Base-by-base conservation (phyloP, 129 eudicot genomes). In the Ambrosia trifida region DNA sequence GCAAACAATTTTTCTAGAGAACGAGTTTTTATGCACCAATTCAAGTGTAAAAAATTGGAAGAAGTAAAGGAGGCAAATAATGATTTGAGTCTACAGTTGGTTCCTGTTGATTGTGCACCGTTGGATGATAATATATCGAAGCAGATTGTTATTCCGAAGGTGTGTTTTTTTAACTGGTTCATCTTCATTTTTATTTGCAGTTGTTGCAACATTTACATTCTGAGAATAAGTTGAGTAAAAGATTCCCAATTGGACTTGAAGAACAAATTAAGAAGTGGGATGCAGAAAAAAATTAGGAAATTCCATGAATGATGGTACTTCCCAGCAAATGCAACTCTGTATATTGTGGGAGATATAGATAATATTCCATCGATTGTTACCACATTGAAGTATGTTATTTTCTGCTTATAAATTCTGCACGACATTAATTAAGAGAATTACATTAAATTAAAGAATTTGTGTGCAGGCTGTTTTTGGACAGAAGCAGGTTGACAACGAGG, bases 241-340 rank as follows among this genome's bases (percentile, higher is more conserved):
- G 99, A 84, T 95, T 95, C 76, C 99, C 99, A 17, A 95, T 95
- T 61, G 99, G 99, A 70, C 80, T 95, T 62, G 99, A 95, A 78
- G 96, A 95, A 63, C 99, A 95, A 78, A 95, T 95, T 56, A 95
- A 88, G 80, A 95, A 87, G 81, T 95, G 99, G 99, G 99, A 95
- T 81, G 99, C 92, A 24, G 99, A 95, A 53, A 95, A n/a, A 90
- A 84, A 95, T 95, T 16, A 86, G 97, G 73, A 95, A 88, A 69
- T 95, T 95, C 64, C 99, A 95, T 70, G 99, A 90, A 68, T 88
- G 99, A 35, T 90, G 97, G 99, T 95, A 95, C 83, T 95, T 95
- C 61, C 99, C 99, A 16, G 99, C 96, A 40, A 90, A 90, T 76
- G 89, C 96, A 50, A 95, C 99, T 46, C 74, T 95, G 64, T 95